Evolutionary conservation across 495 filamentous ascomycete genomes (phyloP).

Genomic region (Chlorociboria aeruginascens): DNA sequence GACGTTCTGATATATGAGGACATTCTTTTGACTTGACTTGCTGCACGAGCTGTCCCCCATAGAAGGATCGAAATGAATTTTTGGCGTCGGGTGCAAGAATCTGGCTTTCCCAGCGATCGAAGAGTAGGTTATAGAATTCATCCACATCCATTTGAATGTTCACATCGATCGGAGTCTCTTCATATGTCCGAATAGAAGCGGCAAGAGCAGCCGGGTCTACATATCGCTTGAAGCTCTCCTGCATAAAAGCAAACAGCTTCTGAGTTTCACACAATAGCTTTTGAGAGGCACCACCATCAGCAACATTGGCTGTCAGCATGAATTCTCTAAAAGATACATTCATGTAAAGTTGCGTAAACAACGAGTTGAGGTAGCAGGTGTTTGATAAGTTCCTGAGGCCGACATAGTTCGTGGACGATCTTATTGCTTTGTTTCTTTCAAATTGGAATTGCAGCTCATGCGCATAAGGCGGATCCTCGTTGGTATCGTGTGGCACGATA

Average conservation of each 20-base stretch:
- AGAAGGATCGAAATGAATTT: constrained; percentile 70
- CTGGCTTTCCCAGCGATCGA: constrained; percentile 84
- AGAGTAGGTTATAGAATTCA: constrained; percentile 89
- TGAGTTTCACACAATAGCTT: constrained; percentile 65
- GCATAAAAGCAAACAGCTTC: constrained; percentile 73
- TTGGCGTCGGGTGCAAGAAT: constrained; percentile 56
- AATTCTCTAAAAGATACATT: constrained; percentile 81
- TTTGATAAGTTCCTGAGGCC: constrained; percentile 86
- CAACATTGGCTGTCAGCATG: constrained; percentile 50
- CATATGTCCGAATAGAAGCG: constrained; percentile 66
- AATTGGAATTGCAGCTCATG: constrained; percentile 47
- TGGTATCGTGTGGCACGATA: constrained; percentile 28
- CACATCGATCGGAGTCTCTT: constrained; percentile 75
- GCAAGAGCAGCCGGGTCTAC: constrained; percentile 67
- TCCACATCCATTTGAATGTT: constrained; percentile 95
- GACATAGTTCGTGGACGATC: constrained; percentile 65
- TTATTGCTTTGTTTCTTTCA: constrained; percentile 55
- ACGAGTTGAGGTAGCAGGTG: constrained; percentile 94
- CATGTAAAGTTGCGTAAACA: constrained; percentile 96
- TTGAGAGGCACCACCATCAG: constrained; percentile 46
- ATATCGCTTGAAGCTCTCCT: constrained; percentile 59
- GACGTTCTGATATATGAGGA: constrained; percentile 77
- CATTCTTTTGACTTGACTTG: constrained; percentile 95
- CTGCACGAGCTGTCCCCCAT: constrained; percentile 82
- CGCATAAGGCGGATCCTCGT: constrained; percentile 31